Conservation (phyloP, 139 green algal genomes). For the Spirogloea muscicola region DNA sequence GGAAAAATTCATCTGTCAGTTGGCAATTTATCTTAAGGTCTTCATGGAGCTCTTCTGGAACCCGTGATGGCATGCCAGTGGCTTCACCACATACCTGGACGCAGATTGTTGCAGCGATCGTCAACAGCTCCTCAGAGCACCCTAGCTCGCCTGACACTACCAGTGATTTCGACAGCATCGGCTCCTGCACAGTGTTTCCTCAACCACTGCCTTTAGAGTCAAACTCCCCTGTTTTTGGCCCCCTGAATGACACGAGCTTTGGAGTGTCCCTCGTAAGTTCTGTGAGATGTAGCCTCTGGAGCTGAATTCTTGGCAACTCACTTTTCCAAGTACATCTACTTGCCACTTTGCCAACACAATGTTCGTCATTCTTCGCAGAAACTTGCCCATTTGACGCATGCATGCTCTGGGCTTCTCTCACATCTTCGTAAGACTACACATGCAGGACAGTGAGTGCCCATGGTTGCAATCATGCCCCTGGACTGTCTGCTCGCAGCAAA, state of each 20-base stretch:
- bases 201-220: not conserved
- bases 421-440: too few relatives aligned
- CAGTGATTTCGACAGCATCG: constrained; percentile 48
- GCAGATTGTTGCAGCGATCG: constrained; percentile 61
- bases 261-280: too few relatives aligned
- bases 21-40: too few relatives aligned
- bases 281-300: not conserved
- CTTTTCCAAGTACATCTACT: too few relatives aligned
- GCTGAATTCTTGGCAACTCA: not conserved
- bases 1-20: too few relatives aligned
- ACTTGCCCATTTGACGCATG: too few relatives aligned
- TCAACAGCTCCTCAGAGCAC: constrained; percentile 67
- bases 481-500: not conserved
- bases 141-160: constrained; percentile 57
- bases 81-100: too few relatives aligned
- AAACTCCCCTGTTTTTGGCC: not conserved
- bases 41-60: too few relatives aligned
- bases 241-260: constrained; percentile 5
- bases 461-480: not conserved
- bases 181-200: constrained; percentile 6
- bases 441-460: not conserved
- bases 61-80: too few relatives aligned
- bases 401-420: too few relatives aligned
- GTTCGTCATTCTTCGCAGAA: too few relatives aligned
- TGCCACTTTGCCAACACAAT: too few relatives aligned